Evolutionary conservation across 2,329 filamentous ascomycete genomes (phyloP), one percentile per base, ranked within the genome.

Genomic region (Cladophialophora yegresii): DNA sequence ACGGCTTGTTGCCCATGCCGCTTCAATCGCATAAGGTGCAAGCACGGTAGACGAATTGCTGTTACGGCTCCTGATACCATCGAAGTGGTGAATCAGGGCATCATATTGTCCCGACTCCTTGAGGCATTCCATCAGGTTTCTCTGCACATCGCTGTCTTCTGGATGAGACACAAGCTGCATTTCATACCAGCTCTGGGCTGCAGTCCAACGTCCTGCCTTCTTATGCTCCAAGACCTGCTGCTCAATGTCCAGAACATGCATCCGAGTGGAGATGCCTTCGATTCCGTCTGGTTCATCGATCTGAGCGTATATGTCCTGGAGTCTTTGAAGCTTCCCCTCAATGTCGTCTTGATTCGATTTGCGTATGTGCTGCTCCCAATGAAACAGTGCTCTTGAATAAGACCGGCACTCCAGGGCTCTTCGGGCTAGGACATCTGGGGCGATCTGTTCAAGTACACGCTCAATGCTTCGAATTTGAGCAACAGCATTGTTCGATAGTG

Each of bases 271-370:
- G 66, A 99, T 93, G 2, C 95, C 95, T 74, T 98, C 93, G 36
- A 99, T 88, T 1, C 93, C 93, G 76, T 99, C 95, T 0, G 95
- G 96, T 72, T 99, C 95, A 73, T 99, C 95, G 66, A 99, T 98
- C 71, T 97, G 90, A 0, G 92, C 91, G 76, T 99, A 99, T 20
- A 99, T 96, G 59, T 93, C 88, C 73, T 98, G 93, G 26, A 99
- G 80, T 66, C 88, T 86, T 70, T 92, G 86, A 65, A 96, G 85
- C 59, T 89, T 82, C 53, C 82, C 82, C n/a, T 84, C 79, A 12
- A 74, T 69, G 23, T 86, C 83, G 1, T 82, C 80, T 1, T 81
- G 80, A 28, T 79, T 76, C 28, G 71, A 73, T 64, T 76, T 78
- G 32, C 88, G 85, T 62, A 93, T 93, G 74, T 96, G 90, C 71